Base-by-base conservation (phyloP, 2,329 filamentous ascomycete species). In the Teratosphaeria pseudoeucalypti region DNA sequence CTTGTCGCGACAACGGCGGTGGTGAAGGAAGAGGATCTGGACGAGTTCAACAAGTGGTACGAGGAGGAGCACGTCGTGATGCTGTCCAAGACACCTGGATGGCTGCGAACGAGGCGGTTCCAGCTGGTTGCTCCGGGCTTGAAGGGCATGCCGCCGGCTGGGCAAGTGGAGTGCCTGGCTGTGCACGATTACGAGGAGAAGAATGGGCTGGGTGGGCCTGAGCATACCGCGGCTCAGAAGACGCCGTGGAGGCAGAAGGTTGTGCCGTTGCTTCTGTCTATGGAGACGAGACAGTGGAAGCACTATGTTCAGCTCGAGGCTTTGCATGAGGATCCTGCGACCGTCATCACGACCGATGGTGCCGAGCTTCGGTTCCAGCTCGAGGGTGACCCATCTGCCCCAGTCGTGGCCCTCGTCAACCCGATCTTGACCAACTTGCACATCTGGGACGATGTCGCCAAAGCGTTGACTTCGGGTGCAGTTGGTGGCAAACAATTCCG, bases 371-470 rank as follows among this genome's bases (percentile, higher is more conserved):
- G 85, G 0, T 95, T 90, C 74, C 82, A 85, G 14, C 80, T 95
- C 1, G 88, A 94, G 72, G 90, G 90, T 58, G 79, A 85, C 34
- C 82, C 85, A 0, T 70, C 81, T 23, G 88, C 89, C 0, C 90
- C 90, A 0, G 81, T 87, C 0, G 79, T 95, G 11, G 85, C 90
- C 23, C 87, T 92, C 65, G 81, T 81, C 74, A 95, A 95, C 77
- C 92, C 87, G 1, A 85, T 95, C 56, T 82, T 95, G 7, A 89
- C 89, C 2, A 85, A 86, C 55, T 81, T 87, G 64, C 79, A 82
- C 71, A 94, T 95, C 82, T 95, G 90, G 90, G 87, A 94, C 66
- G 78, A 79, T 1, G 83, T 95, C 61, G 76, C 94, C 0, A 75
- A 77, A 0, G 75, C 82, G n/a, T 80, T 94, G 64, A 71, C 79